Percentiles rank a stretch among this genome's conserved stretches.
Evolutionary conservation across 1,284 basidiomycete genomes (phyloP).

Genomic region (Apiotrichum montevideense): DNA sequence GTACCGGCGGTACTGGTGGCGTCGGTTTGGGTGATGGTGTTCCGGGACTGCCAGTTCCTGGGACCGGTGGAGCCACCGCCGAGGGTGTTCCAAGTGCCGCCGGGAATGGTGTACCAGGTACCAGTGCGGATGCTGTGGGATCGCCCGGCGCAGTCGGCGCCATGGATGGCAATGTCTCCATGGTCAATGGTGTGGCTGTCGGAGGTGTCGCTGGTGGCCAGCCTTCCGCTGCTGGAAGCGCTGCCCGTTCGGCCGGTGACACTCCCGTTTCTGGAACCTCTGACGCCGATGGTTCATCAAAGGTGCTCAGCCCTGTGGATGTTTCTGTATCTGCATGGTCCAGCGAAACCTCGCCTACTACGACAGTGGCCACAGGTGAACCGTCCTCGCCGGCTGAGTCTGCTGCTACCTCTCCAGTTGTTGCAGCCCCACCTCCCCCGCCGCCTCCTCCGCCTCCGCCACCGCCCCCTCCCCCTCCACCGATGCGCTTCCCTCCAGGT

Average conservation of each 20-base stretch:
- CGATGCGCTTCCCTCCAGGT: slow-evolving; percentile 18
- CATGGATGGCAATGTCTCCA: no score
- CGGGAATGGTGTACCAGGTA: background rate
- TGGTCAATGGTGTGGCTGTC: background rate
- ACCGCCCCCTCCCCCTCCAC: slow-evolving; percentile 23
- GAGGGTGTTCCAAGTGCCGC: background rate
- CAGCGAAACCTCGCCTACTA: background rate
- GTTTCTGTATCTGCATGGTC: background rate
- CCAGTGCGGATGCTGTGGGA: background rate
- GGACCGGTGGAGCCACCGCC: background rate
- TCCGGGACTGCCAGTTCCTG: background rate
- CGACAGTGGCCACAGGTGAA: background rate
- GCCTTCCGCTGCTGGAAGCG: background rate
- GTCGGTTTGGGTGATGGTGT: no score
- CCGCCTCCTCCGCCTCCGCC: slow-evolving; percentile 15
- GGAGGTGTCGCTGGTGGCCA: background rate
- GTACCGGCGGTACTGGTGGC: no score
- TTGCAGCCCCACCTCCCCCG: slow-evolving; percentile 7
- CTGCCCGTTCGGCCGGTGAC: background rate
- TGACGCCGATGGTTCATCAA: background rate
- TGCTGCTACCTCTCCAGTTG: slow-evolving; percentile 1
- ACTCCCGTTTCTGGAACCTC: background rate
- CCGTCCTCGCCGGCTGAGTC: background rate
- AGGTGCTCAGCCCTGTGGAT: background rate
- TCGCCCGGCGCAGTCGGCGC: no score